These are phyloP conservation scores for Penicillium mononematosum DNA, from an alignment of 495 filamentous ascomycete genomes.

Conservation along the genomic window DNA sequence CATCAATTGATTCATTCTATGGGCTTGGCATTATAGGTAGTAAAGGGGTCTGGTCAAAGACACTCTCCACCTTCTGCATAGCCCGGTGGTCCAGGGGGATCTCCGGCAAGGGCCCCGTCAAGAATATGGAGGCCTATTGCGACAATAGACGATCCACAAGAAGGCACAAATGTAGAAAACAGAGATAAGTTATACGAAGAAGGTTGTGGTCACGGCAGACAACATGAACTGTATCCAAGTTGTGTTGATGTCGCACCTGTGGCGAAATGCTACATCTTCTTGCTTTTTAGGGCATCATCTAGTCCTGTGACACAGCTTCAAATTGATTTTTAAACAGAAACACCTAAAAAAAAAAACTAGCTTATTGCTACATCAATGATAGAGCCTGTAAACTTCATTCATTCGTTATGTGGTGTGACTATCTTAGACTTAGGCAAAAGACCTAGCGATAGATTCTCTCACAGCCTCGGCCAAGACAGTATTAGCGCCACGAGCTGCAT, in stretches of 20 bases:
- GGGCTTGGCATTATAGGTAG: background rate
- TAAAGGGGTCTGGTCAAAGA: background rate
- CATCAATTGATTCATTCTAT: background rate
- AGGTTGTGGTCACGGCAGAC: background rate
- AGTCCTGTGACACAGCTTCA: background rate
- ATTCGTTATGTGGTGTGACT: constrained; percentile 16
- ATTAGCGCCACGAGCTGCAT: constrained; percentile 59
- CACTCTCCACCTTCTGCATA: background rate
- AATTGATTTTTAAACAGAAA: background rate
- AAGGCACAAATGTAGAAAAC: background rate
- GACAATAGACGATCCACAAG: background rate
- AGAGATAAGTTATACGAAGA: background rate
- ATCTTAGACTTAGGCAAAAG: constrained; percentile 21
- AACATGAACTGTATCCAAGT: background rate
- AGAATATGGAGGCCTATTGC: background rate
- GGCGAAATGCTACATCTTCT: background rate
- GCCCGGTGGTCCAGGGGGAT: background rate
- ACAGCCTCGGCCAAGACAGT: constrained; percentile 59
- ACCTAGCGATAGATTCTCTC: constrained; percentile 49
- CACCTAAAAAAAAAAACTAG: background rate
- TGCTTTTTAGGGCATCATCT: background rate
- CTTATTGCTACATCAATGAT: background rate
- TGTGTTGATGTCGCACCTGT: background rate
- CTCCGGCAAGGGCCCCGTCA: too few relatives aligned
- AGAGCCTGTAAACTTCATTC: constrained; percentile 13